Evolutionary conservation across 2,329 filamentous ascomycete species (phyloP).

Genomic region (Rachicladosporium sp.): DNA sequence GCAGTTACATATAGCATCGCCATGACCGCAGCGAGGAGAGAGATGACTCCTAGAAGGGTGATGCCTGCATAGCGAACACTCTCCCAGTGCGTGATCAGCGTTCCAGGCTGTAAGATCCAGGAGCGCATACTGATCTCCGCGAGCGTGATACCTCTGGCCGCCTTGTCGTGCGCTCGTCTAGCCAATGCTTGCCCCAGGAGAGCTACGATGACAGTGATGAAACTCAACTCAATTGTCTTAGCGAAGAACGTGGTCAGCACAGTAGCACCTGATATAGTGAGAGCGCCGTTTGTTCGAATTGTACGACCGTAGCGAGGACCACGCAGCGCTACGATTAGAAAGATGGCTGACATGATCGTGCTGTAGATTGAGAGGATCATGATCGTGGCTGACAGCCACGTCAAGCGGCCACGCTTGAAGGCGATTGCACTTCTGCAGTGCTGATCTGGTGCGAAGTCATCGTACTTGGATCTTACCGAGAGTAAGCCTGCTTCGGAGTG

Average conservation of each 20-base stretch:
- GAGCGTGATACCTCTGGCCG: constrained; percentile 50
- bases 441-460: constrained; percentile 15
- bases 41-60: constrained; percentile 52
- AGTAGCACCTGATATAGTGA: constrained; percentile 53
- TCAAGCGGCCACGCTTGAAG: constrained; percentile 1
- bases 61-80: constrained; percentile 51
- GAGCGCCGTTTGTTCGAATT: constrained; percentile 40
- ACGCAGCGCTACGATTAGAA: constrained; percentile 48
- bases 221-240: constrained; percentile 66
- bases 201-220: constrained; percentile 64
- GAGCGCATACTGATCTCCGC: constrained; percentile 67
- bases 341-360: constrained; percentile 52
- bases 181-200: constrained; percentile 65
- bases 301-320: constrained; percentile 46
- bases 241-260: constrained; percentile 57
- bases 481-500: constrained; percentile 17
- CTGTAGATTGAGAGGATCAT: constrained; percentile 46
- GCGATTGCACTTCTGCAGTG: constrained; percentile 6
- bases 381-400: constrained; percentile 37
- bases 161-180: constrained; percentile 50
- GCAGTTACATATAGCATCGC: constrained; percentile 67
- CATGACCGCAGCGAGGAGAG: constrained; percentile 51
- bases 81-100: constrained; percentile 56
- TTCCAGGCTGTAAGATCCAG: constrained; percentile 50
- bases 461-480: constrained; percentile 11